Evolutionary conservation across 345 rosid species (phyloP).

Genomic region (Acer negundo): DNA sequence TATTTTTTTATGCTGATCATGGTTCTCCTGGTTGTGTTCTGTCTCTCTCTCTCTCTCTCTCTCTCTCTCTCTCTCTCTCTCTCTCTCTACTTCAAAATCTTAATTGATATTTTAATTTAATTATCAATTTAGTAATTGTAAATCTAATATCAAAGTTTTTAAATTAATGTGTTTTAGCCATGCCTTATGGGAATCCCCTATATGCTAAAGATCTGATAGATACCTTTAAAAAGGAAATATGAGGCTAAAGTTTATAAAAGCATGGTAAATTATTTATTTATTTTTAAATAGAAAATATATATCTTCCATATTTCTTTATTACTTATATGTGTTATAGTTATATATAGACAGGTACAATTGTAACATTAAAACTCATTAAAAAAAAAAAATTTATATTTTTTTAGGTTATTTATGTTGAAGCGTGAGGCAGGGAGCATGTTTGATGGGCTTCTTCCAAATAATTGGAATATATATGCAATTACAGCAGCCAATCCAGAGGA

Average conservation of each 20-base stretch:
- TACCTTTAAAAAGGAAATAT: slow-evolving; percentile 52
- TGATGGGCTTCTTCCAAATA: slow-evolving; percentile 48
- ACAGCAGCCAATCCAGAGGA: slow-evolving; percentile 63
- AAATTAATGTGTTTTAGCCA: slow-evolving; percentile 24
- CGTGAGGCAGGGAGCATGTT: slow-evolving; percentile 76
- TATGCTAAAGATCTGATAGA: slow-evolving; percentile 48
- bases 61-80: no score
- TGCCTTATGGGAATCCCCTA: slow-evolving; percentile 36
- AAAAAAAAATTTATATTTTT: no score
- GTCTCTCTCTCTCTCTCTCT: no score
- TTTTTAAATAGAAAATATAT: slow-evolving; percentile 6
- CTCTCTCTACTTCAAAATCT: not conserved
- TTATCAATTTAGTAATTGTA: not conserved
- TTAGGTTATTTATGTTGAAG: slow-evolving; percentile 62
- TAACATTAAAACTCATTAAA: no score
- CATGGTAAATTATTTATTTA: slow-evolving; percentile 33
- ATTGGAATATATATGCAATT: slow-evolving; percentile 47
- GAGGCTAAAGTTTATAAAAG: slow-evolving; percentile 39
- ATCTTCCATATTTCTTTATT: no score
- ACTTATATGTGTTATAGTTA: no score
- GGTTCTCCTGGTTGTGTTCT: slow-evolving; percentile 43
- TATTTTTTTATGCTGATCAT: slow-evolving; percentile 66
- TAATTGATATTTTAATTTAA: not conserved
- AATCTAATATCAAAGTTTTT: not conserved
- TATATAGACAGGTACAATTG: no score